Evolutionary conservation across 2,329 filamentous ascomycete genomes (phyloP), one percentile per base, ranked within the genome.

Genomic region (Penicillium sp.): DNA sequence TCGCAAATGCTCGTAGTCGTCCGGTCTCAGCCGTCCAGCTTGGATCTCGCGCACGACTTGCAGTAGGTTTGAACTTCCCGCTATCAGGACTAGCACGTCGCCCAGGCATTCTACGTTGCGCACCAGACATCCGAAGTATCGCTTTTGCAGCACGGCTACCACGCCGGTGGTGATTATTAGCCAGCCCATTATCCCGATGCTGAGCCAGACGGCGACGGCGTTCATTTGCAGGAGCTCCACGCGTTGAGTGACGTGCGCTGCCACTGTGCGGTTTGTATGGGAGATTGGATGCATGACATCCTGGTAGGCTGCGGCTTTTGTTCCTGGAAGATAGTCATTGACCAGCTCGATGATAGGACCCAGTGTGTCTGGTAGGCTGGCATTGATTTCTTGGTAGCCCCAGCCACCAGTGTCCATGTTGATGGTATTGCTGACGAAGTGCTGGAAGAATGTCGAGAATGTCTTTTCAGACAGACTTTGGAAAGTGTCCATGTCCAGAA

Each of bases 381-480:
- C 63, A 14, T 59, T 56, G 24, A 68, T 60, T 2, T 31, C 38
- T 27, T 69, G 65, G 24, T 66, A 70, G 0, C 31, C 60, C 46
- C 54, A 60, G 2, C 64, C 55, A 3, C 63, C 63, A 4, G 60
- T 49, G 1, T 54, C 44, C 8, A 56, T 11, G 18, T 63, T 59
- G 16, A 62, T 14, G 28, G 54, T 56, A 20, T 48, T 63, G 44
- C 56, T 58, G 8, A 58, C 61, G 38, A 52, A 68, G 13, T 69
- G 66, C 30, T 70, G 65, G 46, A 69, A 69, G 51, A 69, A 69
- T 0, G 62, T 65, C 1, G 61, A 49, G 52, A 64, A 69, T 2
- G 61, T 62, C 2, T 55, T 56, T 18, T 68, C 41, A 0, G 64
- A 55, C 1, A 60, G 49, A 0, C 33, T 13, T 11, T 55, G 9